A percentile compares a stretch with the other conserved stretches of the same genome.
These are phyloP conservation scores for Monilinia fructigena DNA, from an alignment of 2,329 filamentous ascomycete species.

Conservation along the genomic window DNA sequence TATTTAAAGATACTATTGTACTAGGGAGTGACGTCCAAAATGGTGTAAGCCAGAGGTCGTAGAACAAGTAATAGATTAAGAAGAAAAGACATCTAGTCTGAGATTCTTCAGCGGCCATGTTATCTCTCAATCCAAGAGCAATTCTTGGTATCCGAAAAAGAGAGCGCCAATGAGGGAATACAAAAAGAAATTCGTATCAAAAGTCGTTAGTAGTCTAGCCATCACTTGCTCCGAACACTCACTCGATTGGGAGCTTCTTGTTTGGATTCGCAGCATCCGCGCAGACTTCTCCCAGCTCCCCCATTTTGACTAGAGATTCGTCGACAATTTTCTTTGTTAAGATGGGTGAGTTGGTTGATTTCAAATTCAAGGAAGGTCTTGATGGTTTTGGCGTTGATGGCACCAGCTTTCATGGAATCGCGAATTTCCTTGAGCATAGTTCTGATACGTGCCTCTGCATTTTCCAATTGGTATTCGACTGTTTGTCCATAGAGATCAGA, in stretches of 20 bases:
- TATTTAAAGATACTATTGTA: constrained; percentile 1
- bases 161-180: constrained; percentile 10
- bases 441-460: constrained; percentile 42
- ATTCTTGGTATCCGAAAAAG: not conserved
- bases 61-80: not conserved
- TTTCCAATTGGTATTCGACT: constrained; percentile 43
- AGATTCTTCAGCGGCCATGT: not conserved
- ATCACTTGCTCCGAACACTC: not conserved
- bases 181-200: constrained; percentile 24
- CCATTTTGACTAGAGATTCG: constrained; percentile 36
- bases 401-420: constrained; percentile 40
- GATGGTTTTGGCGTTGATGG: constrained; percentile 41
- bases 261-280: constrained; percentile 29
- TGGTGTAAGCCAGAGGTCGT: not conserved
- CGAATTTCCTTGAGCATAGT: constrained; percentile 40
- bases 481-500: constrained; percentile 44
- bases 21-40: not conserved
- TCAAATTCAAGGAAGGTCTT: constrained; percentile 42
- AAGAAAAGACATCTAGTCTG: not conserved
- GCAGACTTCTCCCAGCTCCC: constrained; percentile 36
- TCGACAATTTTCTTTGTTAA: constrained; percentile 41
- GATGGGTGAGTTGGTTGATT: constrained; percentile 36
- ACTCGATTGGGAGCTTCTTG: constrained; percentile 31
- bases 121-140: not conserved
- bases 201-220: not conserved